Evolutionary conservation across 2,329 filamentous ascomycete species (phyloP).

Genomic region (Cercospora beticola): DNA sequence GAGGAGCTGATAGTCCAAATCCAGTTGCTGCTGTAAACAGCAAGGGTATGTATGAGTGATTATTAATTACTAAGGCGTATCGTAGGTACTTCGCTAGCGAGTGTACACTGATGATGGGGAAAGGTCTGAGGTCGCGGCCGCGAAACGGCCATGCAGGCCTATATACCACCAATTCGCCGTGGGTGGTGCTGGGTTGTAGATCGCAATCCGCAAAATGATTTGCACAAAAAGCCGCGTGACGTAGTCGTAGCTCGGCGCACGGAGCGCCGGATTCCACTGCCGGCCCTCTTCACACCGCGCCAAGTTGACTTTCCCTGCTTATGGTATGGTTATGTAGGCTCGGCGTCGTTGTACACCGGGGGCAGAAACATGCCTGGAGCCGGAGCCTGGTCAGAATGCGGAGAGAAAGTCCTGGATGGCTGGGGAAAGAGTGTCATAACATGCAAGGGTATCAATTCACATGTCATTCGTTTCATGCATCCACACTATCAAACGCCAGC

Average conservation of each 20-base stretch:
- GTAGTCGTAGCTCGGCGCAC: neutral
- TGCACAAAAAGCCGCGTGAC: neutral
- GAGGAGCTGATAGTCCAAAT: neutral
- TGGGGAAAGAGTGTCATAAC: neutral
- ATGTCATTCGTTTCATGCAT: neutral
- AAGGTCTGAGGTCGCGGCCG: neutral
- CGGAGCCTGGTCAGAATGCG: neutral
- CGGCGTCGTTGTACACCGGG: neutral
- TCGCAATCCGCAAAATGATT: conserved; percentile 2
- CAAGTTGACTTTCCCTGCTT: neutral
- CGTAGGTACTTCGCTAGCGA: neutral
- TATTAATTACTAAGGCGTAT: neutral
- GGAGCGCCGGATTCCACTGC: neutral
- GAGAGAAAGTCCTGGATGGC: neutral
- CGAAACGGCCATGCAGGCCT: neutral
- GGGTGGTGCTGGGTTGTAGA: neutral
- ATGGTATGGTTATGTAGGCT: neutral
- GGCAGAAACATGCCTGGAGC: neutral
- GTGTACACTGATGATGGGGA: too few species aligned
- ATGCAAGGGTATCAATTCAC: neutral
- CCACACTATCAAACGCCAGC: neutral
- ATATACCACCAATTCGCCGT: neutral
- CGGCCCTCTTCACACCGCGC: neutral
- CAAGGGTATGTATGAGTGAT: neutral
- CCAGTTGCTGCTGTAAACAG: neutral